Conservation (phyloP, 2,329 filamentous ascomycete genomes). For the Penicillium sp. region DNA sequence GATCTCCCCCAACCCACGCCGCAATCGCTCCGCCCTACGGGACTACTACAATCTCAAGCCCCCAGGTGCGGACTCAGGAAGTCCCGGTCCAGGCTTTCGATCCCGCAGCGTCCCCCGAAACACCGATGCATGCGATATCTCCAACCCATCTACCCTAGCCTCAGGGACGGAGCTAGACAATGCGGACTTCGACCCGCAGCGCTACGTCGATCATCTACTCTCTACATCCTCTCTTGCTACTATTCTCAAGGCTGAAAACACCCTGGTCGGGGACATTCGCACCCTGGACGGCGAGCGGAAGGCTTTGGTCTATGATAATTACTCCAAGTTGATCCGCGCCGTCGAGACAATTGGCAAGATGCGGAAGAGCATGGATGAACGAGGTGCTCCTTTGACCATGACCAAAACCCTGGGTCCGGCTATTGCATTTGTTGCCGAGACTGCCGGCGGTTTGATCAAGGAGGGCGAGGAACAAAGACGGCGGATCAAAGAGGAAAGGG, state of each 20-base stretch:
- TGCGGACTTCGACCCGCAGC: constrained; percentile 70
- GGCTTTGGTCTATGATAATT: constrained; percentile 96
- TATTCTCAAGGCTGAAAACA: constrained; percentile 49
- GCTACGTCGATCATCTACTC: constrained; percentile 50
- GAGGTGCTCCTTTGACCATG: constrained; percentile 48
- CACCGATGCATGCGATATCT: constrained; percentile 46
- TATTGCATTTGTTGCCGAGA: constrained; percentile 49
- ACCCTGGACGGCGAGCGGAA: constrained; percentile 95
- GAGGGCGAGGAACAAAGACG: constrained; percentile 41
- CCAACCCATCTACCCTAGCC: constrained; percentile 31
- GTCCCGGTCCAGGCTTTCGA: constrained; percentile 33
- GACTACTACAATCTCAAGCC: constrained; percentile 89
- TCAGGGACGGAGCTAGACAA: constrained; percentile 68
- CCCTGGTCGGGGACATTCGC: constrained; percentile 68
- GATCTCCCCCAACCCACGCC: constrained; percentile 47
- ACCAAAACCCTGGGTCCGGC: constrained; percentile 48
- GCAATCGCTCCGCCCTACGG: constrained; percentile 83
- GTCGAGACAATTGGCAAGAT: constrained; percentile 89
- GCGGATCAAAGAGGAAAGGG: constrained; percentile 31
- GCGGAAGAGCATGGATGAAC: constrained; percentile 51
- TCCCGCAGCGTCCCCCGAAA: constrained; percentile 44
- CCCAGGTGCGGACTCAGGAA: constrained; percentile 36
- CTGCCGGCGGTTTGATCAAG: constrained; percentile 42
- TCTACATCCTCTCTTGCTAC: constrained; percentile 46
- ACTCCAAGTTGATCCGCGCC: constrained; percentile 92